A percentile compares a stretch with the other conserved stretches of the same genome.
These are phyloP conservation scores for Circinella minor DNA, from an alignment of 371 early-diverging fungal species.

Conservation along the genomic window DNA sequence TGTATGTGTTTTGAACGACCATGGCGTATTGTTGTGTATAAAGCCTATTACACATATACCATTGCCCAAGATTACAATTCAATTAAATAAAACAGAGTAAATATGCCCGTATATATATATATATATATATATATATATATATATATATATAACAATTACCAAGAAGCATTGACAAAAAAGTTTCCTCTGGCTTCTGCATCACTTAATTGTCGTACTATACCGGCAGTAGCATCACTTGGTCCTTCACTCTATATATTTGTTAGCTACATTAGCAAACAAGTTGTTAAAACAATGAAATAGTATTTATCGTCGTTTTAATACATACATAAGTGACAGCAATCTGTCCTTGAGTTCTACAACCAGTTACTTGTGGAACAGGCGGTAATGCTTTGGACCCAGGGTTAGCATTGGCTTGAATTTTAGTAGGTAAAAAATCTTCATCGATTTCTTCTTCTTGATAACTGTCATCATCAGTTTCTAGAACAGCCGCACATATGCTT, in stretches of 20 bases:
- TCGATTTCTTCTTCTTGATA: neutral
- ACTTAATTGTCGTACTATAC: constrained; percentile 51
- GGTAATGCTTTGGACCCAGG: constrained; percentile 15
- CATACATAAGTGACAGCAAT: constrained; percentile 60
- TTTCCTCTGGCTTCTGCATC: constrained; percentile 54
- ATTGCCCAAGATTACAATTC: no score
- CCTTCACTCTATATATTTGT: constrained; percentile 46
- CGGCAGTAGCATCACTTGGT: constrained; percentile 57
- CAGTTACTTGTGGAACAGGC: constrained; percentile 31
- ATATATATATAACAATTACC: constrained; percentile 21
- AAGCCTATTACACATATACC: constrained; percentile 20
- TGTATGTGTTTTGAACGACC: constrained; percentile 54
- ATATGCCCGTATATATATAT: no score
- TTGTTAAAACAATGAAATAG: neutral
- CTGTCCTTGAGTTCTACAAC: constrained; percentile 56
- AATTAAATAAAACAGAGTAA: no score
- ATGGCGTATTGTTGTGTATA: constrained; percentile 54
- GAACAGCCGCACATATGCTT: neutral
- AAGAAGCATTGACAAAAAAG: constrained; percentile 58
- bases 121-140: no score
- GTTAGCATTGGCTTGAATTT: constrained; percentile 15
- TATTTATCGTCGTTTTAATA: neutral
- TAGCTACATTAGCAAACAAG: no score
- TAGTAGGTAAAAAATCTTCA: constrained; percentile 11
- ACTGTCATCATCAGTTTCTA: neutral